Evolutionary conservation across 805 yeast species (phyloP).

Genomic region (Candida ponderosae): DNA sequence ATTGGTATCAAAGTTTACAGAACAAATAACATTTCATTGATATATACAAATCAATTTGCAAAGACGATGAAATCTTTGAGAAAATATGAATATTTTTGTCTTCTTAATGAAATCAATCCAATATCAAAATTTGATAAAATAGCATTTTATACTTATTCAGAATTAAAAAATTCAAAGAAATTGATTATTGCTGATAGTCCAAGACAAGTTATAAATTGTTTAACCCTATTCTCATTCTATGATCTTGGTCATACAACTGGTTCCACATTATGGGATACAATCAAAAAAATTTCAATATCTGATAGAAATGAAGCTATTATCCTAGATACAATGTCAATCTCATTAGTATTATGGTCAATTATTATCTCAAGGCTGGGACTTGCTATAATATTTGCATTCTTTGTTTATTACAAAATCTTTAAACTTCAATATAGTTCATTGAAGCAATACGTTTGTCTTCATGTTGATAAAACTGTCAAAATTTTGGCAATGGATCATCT

Average conservation of each 20-base stretch:
- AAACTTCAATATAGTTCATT: constrained; percentile 32
- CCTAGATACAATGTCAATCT: constrained; percentile 65
- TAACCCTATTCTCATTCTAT: constrained; percentile 50
- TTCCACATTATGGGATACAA: constrained; percentile 22
- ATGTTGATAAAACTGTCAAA: constrained; percentile 52
- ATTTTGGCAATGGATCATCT: constrained; percentile 36
- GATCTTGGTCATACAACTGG: constrained; percentile 22
- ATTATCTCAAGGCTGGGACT: constrained; percentile 49
- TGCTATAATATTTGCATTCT: constrained; percentile 46
- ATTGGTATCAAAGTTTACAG: constrained; percentile 51
- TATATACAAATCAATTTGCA: constrained; percentile 62
- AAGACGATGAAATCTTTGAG: constrained; percentile 47
- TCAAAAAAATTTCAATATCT: constrained; percentile 49
- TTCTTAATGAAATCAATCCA: constrained; percentile 65
- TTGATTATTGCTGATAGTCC: constrained; percentile 78
- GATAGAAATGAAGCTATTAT: constrained; percentile 64
- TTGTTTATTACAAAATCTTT: constrained; percentile 39
- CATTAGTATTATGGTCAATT: constrained; percentile 66
- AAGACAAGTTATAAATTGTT: constrained; percentile 75
- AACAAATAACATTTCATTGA: constrained; percentile 58
- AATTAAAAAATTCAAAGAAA: constrained; percentile 53
- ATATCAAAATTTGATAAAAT: constrained; percentile 56
- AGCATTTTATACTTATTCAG: constrained; percentile 56
- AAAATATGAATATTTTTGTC: constrained; percentile 61
- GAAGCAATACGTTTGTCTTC: constrained; percentile 53